Conservation (phyloP, 208 protist genomes). For the Giardia duodenalis region DNA sequence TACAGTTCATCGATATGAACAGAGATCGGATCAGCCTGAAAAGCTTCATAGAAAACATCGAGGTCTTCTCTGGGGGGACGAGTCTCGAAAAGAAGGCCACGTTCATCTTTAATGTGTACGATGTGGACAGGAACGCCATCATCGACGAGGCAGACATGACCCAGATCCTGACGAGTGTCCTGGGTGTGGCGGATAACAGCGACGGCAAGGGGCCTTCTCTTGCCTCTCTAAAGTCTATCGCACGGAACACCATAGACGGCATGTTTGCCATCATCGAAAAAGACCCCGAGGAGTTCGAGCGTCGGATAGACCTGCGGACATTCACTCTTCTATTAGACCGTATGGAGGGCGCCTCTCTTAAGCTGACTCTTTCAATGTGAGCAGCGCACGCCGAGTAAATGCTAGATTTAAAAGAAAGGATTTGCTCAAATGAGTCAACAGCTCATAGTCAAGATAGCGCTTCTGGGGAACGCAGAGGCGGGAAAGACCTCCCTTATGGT, state of each 20-base stretch:
- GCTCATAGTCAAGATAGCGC: conserved; percentile 13
- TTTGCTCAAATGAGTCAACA: too few species aligned
- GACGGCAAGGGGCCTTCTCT: too few species aligned
- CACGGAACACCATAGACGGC: too few species aligned
- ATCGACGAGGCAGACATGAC: not conserved
- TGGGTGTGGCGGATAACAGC: not conserved
- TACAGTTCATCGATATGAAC: not conserved
- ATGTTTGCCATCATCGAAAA: too few species aligned
- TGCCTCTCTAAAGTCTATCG: too few species aligned
- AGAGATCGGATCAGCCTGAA: not conserved
- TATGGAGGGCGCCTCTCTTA: too few species aligned
- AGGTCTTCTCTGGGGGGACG: not conserved
- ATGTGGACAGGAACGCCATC: not conserved
- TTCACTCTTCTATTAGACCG: too few species aligned
- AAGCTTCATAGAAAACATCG: not conserved
- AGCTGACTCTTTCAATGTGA: too few species aligned
- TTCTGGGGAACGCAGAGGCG: conserved; percentile 11
- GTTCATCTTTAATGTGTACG: not conserved
- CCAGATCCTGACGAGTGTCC: not conserved
- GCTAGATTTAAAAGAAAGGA: too few species aligned
- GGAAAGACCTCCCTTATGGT: conserved; percentile 10
- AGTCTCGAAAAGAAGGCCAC: not conserved
- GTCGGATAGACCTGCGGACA: too few species aligned
- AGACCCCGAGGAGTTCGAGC: too few species aligned
- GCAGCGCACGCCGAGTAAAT: too few species aligned